These are phyloP conservation scores for Pythium rishiriense DNA, from an alignment of 352 stramenopile species.

Conservation along the genomic window DNA sequence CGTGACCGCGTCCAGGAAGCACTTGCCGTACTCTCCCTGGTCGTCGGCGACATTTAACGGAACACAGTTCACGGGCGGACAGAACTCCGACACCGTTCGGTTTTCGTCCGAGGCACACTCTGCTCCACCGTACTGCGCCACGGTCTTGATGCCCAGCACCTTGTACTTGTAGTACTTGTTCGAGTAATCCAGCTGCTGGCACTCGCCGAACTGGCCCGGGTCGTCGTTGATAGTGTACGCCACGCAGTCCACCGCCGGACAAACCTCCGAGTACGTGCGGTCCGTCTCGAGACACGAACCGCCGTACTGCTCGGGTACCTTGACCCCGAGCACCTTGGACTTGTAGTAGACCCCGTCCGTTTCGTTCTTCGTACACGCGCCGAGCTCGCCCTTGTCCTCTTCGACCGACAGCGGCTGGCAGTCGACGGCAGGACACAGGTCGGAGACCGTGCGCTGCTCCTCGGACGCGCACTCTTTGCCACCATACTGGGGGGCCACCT, in stretches of 20 bases:
- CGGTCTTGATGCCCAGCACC: neutral
- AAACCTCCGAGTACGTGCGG: neutral
- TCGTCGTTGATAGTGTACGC: neutral
- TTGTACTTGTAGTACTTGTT: neutral
- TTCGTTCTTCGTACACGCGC: too few relatives aligned
- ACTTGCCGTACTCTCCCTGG: neutral
- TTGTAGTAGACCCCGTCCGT: neutral
- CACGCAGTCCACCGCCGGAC: neutral
- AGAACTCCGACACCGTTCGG: neutral
- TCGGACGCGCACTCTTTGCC: neutral
- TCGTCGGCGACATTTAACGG: neutral
- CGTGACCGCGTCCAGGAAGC: too few relatives aligned
- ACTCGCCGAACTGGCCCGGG: neutral
- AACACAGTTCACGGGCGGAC: neutral
- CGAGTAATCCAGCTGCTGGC: neutral
- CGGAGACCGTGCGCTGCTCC: neutral
- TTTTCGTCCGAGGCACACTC: neutral
- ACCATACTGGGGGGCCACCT: neutral
- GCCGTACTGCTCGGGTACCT: neutral
- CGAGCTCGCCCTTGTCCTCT: too few relatives aligned
- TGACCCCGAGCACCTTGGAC: slow-evolving; percentile 3
- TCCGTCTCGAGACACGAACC: neutral
- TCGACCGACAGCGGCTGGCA: neutral
- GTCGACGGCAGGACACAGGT: neutral
- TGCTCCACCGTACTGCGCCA: neutral